These are phyloP conservation scores for Carex parvula DNA, from an alignment of 176 grass and related monocot species.

Conservation along the genomic window DNA sequence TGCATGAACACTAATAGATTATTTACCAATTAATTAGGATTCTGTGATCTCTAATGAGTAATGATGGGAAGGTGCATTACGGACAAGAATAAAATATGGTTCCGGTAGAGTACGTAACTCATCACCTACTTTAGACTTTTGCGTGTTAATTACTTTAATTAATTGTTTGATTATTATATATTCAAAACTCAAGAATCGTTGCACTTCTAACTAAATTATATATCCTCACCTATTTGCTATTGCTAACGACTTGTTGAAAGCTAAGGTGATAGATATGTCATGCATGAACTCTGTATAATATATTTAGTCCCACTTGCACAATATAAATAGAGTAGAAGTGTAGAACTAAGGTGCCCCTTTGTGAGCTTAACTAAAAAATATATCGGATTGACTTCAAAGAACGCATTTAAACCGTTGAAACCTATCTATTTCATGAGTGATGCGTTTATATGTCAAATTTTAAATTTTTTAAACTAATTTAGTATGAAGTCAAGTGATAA, in stretches of 20 bases:
- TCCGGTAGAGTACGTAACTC: background rate
- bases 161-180: background rate
- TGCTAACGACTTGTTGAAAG: background rate
- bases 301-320: background rate
- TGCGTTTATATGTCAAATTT: too few relatives aligned
- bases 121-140: background rate
- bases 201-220: background rate
- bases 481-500: too few relatives aligned
- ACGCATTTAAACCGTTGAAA: too few relatives aligned
- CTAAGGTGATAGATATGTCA: background rate
- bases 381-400: too few relatives aligned
- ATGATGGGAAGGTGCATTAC: background rate
- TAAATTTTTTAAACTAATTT: too few relatives aligned
- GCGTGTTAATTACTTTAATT: background rate
- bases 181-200: background rate
- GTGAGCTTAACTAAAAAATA: too few relatives aligned
- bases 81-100: background rate
- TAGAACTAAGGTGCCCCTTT: too few relatives aligned
- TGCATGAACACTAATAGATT: conserved; percentile 7
- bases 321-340: too few relatives aligned
- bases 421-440: too few relatives aligned
- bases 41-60: background rate
- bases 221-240: background rate
- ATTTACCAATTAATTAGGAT: background rate
- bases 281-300: background rate